Evolutionary conservation across 441 rosid species (phyloP).

Genomic region (Brassica hybrid): DNA sequence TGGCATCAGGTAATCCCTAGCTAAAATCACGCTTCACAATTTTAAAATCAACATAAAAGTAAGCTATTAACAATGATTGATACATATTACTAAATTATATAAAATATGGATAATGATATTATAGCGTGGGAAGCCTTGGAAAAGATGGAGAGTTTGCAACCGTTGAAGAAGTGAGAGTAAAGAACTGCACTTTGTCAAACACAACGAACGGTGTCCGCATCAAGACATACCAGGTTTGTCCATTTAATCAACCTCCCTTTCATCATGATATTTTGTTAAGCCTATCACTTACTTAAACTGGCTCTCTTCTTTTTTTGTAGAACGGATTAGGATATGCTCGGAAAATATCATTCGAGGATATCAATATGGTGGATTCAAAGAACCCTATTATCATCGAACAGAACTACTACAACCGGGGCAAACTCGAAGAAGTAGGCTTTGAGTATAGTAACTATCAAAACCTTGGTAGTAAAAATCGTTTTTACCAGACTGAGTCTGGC

Average conservation of each 20-base stretch:
- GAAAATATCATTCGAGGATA: conserved; percentile 44
- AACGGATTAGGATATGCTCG: conserved; percentile 44
- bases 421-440: not conserved
- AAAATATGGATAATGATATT: conserved; percentile 7
- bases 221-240: conserved; percentile 40
- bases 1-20: conserved; percentile 46
- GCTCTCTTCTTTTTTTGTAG: conserved; percentile 6
- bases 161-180: conserved; percentile 46
- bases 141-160: conserved; percentile 32
- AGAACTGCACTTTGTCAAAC: conserved; percentile 28
- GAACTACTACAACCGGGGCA: conserved; percentile 13
- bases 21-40: not conserved
- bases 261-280: not conserved
- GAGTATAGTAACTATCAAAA: conserved; percentile 9
- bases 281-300: not conserved
- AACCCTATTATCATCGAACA: conserved; percentile 49
- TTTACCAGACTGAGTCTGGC: not conserved
- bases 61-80: not conserved
- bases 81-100: not conserved
- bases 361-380: conserved; percentile 15
- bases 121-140: conserved; percentile 52
- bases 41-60: not conserved
- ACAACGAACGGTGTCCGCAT: conserved; percentile 46
- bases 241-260: not conserved
- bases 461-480: not conserved